Evolutionary conservation across 345 rosid species (phyloP), one percentile per base, ranked within the genome.

Genomic region (Kernera saxatilis): DNA sequence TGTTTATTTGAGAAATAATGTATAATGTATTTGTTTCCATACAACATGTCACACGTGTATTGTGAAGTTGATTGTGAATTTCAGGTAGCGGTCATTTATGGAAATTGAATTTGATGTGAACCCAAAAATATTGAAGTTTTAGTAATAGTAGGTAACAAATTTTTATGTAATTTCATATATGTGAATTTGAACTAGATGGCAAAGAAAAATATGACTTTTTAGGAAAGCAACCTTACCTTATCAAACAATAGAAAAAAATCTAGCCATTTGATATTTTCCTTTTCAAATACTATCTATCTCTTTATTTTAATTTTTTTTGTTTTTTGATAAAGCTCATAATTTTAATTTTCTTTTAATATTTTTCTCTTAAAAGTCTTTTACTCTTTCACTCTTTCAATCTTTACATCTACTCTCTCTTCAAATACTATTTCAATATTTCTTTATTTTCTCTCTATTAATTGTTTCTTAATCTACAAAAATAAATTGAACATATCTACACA

Each of bases 21-120:
- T 55, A 60, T 55, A 60, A 26, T 8, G 15, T 6, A 40, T n/a
- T 32, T 5, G 53, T 29, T 30, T 62, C 54, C 45, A 62, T 35
- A 44, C 6, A 43, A 44, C 12, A 32, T 0, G 10, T 17, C 22
- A 54, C 50, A 72, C 64, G 50, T 64, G 57, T 71, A 7, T 41
- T 41, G 2, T 40, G 35, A 29, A 60, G n/a, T 61, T 40, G 53
- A 6, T 22, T 61, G 51, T 61, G 18, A 6, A 3, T 39, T 7
- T 71, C 2, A 71, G 10, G 43, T 22, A 29, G 35, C 76, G 44
- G 69, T 54, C 70, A 33, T 52, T 43, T 33, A 36, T 44, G 76
- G 70, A 56, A 56, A 44, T 2, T 46, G 56, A 72, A 32, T 8
- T 71, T 51, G 69, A 62, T 40, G 68, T 71, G 17, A 39, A 43